Evolutionary conservation across 306 rosid genomes (phyloP), one percentile per base, ranked within the genome.

Genomic region (Datisca glomerata): DNA sequence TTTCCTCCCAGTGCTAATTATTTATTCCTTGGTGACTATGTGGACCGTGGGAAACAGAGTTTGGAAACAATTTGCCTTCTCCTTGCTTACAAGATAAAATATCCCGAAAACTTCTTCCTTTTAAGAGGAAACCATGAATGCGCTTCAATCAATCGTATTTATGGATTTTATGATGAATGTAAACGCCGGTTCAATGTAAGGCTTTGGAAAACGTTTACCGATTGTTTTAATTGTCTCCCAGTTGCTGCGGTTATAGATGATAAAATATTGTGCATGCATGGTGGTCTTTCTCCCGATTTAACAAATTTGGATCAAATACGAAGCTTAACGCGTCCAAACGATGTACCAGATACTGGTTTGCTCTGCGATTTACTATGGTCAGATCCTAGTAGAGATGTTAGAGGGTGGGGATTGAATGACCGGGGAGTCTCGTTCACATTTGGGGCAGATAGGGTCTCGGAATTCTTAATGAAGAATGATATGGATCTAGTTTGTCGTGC

Each of bases 371-470:
- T 65, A 25, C 71, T 65, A 23, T 65, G 71, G 71, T 65, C 71
- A 2, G 71, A 65, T 52, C 71, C 71, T 31, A 22, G 46, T 39
- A 57, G 50, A 57, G 71, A 57, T 51, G 50, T 50, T 50, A 65
- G 57, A 65, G 71, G 71, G 37, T 65, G 71, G 71, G 71, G 65
- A 40, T 50, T 57, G 71, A 65, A 65, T 34, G 71, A 65, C 24
- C 65, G 71, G 18, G 71, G 71, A 43, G 71, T 65, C 40, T 65
- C 71, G 13, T 65, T 43, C 59, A 65, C 65, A 7, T 65, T 65
- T 51, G 65, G 71, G 25, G 25, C 49, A 3, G 71, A 65, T 46
- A 45, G 24, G 27, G 60, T 65, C 20, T 53, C 70, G 12, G 70
- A 65, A 17, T 65, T 65, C 40, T 57, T 65, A 46, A 39, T n/a